A percentile compares a stretch with the other conserved stretches of the same genome.
Conservation (phyloP, 805 yeast species). For the Wickerhamomyces mucosus region DNA sequence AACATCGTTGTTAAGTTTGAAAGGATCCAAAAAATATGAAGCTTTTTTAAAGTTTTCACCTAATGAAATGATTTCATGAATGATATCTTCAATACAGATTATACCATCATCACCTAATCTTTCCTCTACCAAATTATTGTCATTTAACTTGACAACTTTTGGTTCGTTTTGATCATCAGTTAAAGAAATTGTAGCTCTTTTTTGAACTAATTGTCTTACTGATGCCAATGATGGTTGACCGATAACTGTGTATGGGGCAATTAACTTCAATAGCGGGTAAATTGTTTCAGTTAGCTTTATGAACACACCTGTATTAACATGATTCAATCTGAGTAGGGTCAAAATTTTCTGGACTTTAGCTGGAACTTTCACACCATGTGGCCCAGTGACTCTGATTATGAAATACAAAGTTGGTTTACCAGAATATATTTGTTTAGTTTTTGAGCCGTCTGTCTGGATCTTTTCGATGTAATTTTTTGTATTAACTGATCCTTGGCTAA, state of each 20-base stretch:
- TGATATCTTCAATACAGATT: constrained; percentile 73
- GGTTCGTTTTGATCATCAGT: constrained; percentile 25
- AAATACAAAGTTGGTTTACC: constrained; percentile 46
- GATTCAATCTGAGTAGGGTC: constrained; percentile 48
- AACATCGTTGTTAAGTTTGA: constrained; percentile 58
- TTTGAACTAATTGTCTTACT: constrained; percentile 64
- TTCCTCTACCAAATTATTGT: constrained; percentile 69
- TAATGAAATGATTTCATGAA: constrained; percentile 56
- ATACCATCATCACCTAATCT: constrained; percentile 58
- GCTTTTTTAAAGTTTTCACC: constrained; percentile 58
- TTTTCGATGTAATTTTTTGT: constrained; percentile 24
- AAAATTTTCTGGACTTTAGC: constrained; percentile 51
- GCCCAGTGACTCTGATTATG: constrained; percentile 60
- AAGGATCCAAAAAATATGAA: constrained; percentile 58
- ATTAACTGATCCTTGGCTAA: constrained; percentile 16
- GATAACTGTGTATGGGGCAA: constrained; percentile 63
- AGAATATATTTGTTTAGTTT: constrained; percentile 27
- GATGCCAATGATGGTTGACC: constrained; percentile 71
- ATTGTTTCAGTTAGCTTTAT: constrained; percentile 52
- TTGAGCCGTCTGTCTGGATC: constrained; percentile 22
- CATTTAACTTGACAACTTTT: constrained; percentile 48
- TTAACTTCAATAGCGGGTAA: constrained; percentile 52
- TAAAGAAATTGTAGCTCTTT: constrained; percentile 52
- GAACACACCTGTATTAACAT: constrained; percentile 62
- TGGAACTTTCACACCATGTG: constrained; percentile 57